Evolutionary conservation across 192 early-diverging fungal species (phyloP).

Genomic region (Coemansia sp.): DNA sequence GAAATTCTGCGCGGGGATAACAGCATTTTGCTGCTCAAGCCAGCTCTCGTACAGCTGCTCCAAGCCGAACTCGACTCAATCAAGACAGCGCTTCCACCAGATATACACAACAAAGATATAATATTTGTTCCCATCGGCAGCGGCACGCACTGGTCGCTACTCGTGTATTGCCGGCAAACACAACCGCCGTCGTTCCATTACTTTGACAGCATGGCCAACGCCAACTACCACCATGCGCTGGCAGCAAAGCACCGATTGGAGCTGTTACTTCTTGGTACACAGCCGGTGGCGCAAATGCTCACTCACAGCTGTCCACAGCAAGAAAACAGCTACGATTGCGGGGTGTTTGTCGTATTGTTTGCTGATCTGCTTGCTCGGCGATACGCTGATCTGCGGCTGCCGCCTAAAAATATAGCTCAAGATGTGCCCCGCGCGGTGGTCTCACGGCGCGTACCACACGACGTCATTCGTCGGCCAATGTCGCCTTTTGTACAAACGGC

Average conservation of each 20-base stretch:
- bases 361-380: slow-evolving; percentile 41
- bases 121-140: slow-evolving; percentile 39
- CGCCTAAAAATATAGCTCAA: background rate
- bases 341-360: slow-evolving; percentile 47
- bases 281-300: slow-evolving; percentile 13
- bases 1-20: slow-evolving; percentile 29
- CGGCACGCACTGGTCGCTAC: slow-evolving; percentile 43
- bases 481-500: slow-evolving; percentile 13
- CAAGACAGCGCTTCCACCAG: slow-evolving; percentile 14
- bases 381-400: slow-evolving; percentile 32
- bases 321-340: slow-evolving; percentile 48
- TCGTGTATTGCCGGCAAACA: slow-evolving; percentile 13
- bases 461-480: slow-evolving; percentile 4
- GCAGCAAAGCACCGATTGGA: slow-evolving; percentile 17
- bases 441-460: background rate
- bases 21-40: slow-evolving; percentile 39
- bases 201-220: slow-evolving; percentile 49
- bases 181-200: slow-evolving; percentile 30
- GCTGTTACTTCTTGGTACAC: background rate
- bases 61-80: slow-evolving; percentile 11
- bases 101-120: slow-evolving; percentile 15
- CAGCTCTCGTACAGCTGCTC: slow-evolving; percentile 29
- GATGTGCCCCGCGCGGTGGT: background rate
- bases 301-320: slow-evolving; percentile 54
- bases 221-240: slow-evolving; percentile 32